Conservation (phyloP, 352 stramenopile genomes). For the Hyaloperonospora brassicae region DNA sequence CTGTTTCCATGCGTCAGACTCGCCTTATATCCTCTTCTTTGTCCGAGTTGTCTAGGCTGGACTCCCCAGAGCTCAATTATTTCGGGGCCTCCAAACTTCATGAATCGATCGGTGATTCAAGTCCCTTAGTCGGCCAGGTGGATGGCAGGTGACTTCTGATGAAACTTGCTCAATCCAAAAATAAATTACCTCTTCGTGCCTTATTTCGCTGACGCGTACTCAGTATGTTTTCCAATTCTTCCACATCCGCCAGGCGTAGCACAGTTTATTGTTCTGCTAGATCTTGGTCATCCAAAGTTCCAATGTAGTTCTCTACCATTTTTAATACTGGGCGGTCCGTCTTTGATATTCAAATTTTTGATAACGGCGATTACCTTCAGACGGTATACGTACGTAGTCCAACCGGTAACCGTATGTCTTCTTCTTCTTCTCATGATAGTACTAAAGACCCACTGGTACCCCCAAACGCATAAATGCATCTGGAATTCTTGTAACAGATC, state of each 20-base stretch:
- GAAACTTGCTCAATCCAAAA: constrained; percentile 1
- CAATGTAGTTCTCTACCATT: background rate
- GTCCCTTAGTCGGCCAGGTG: too few species aligned
- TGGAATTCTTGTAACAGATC: background rate
- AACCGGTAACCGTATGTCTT: background rate
- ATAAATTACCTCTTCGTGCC: background rate
- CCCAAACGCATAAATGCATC: constrained; percentile 8
- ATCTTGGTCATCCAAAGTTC: background rate
- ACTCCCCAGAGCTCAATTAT: too few species aligned
- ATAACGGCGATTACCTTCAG: background rate
- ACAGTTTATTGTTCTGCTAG: background rate
- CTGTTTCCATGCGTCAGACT: background rate
- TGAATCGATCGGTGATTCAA: too few species aligned
- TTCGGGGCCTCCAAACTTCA: too few species aligned
- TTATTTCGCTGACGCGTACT: background rate
- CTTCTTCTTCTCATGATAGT: background rate
- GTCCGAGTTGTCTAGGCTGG: too few species aligned
- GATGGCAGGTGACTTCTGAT: background rate
- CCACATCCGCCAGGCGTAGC: background rate
- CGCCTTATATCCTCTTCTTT: too few species aligned
- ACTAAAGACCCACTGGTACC: background rate
- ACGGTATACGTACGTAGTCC: background rate
- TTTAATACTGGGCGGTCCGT: background rate
- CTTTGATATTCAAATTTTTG: background rate
- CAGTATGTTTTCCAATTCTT: background rate